A percentile compares a stretch with the other conserved stretches of the same genome.
Evolutionary conservation across 2,329 filamentous ascomycete genomes (phyloP).

Genomic region (Neobulgaria alba): DNA sequence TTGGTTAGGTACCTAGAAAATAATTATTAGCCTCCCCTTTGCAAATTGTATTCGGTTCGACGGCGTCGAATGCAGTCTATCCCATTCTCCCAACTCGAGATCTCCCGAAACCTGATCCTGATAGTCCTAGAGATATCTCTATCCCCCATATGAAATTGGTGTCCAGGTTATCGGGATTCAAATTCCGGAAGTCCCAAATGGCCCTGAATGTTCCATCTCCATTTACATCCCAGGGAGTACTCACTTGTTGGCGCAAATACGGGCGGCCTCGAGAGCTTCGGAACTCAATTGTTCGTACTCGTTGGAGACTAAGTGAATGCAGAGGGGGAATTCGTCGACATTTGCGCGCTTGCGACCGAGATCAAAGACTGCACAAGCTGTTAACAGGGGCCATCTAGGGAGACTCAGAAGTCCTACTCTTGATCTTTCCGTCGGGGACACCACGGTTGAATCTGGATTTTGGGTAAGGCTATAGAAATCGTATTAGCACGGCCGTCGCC

Average conservation of each 20-base stretch:
- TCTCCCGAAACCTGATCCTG: too few relatives aligned
- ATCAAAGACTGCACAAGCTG: too few relatives aligned
- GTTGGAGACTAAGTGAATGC: conserved; percentile 99
- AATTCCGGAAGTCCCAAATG: too few relatives aligned
- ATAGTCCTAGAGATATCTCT: too few relatives aligned
- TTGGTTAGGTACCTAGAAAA: conserved; percentile 51
- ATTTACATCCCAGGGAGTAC: too few relatives aligned
- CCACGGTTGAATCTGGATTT: conserved; percentile 99
- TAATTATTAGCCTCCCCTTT: conserved; percentile 3
- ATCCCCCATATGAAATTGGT: too few relatives aligned
- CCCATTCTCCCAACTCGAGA: too few relatives aligned
- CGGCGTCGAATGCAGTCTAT: background rate
- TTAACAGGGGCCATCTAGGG: too few relatives aligned
- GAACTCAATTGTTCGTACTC: conserved; percentile 99
- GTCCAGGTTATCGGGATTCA: too few relatives aligned
- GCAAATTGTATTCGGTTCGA: background rate
- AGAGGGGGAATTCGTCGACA: conserved; percentile 99
- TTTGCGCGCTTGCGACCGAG: conserved; percentile 96
- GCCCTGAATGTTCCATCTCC: too few relatives aligned
- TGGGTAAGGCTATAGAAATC: conserved; percentile 68
- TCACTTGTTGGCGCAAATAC: conserved; percentile 99
- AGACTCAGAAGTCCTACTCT: background rate
- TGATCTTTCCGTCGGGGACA: conserved; percentile 56
- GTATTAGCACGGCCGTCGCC: too few relatives aligned
- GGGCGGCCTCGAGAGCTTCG: conserved; percentile 97